Conservation (phyloP, 306 rosid species). For the peach (Prunus persica) region DNA sequence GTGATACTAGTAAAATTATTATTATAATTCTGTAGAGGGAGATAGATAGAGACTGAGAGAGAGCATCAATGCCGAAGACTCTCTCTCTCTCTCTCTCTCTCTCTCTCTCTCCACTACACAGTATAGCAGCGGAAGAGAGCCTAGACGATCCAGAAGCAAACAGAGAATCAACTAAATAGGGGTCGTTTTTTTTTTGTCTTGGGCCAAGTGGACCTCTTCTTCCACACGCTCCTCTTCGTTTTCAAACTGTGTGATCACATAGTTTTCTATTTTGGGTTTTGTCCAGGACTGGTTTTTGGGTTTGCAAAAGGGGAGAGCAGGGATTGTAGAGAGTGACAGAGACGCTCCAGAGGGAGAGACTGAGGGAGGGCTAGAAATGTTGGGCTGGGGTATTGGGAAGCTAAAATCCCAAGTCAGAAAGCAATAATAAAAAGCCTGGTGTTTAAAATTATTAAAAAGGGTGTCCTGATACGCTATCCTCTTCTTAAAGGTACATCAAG, state of each 20-base stretch:
- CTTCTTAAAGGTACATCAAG: constrained; percentile 53
- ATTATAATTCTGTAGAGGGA: neutral
- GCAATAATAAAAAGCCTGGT: constrained; percentile 53
- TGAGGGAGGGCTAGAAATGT: constrained; percentile 36
- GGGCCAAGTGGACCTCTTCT: constrained; percentile 16
- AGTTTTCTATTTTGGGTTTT: neutral
- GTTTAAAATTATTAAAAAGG: constrained; percentile 19
- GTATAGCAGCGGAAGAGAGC: neutral
- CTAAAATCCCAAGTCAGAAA: constrained; percentile 77
- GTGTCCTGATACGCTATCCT: constrained; percentile 48
- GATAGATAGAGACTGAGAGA: neutral
- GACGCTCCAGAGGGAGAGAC: constrained; percentile 19
- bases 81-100: neutral
- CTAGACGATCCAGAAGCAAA: neutral
- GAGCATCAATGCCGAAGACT: neutral
- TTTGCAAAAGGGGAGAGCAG: neutral
- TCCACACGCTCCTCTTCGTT: constrained; percentile 9
- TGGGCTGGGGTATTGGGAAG: constrained; percentile 51
- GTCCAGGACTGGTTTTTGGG: neutral
- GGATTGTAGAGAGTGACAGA: constrained; percentile 13
- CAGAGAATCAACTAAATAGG: constrained; percentile 22
- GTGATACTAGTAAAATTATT: constrained; percentile 6
- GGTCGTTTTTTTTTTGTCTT: constrained; percentile 21
- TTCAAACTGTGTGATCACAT: neutral
- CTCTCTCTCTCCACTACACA: neutral